A percentile compares a stretch with the other conserved stretches of the same genome.
Conservation (phyloP, 2,329 filamentous ascomycete genomes). For the Lachnellula subtilissima region DNA sequence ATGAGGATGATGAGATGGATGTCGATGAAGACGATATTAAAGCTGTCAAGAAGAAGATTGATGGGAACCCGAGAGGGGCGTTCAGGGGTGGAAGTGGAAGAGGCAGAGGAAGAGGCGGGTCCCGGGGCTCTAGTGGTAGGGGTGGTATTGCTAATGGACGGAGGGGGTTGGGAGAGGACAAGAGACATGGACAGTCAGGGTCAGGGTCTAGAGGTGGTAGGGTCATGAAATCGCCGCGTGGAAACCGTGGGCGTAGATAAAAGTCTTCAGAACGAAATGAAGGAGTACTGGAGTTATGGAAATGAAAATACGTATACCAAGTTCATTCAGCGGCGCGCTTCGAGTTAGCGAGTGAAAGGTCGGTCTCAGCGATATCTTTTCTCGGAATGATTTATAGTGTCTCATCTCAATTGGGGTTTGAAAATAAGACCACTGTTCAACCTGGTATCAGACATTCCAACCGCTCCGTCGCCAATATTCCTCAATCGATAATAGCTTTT, state of each 20-base stretch:
- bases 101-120: constrained; percentile 30
- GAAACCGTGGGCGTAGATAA: constrained; percentile 19
- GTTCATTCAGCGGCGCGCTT: too few relatives aligned
- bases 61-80: constrained; percentile 26
- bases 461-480: too few relatives aligned
- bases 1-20: constrained; percentile 48
- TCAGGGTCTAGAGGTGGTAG: constrained; percentile 19
- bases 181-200: constrained; percentile 19
- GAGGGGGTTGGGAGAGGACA: constrained; percentile 43
- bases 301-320: neutral
- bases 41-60: constrained; percentile 46
- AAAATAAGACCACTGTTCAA: too few relatives aligned
- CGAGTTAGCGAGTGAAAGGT: too few relatives aligned
- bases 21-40: constrained; percentile 45
- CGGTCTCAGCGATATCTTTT: too few relatives aligned
- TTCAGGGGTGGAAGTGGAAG: constrained; percentile 31
- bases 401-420: too few relatives aligned
- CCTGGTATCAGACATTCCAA: too few relatives aligned
- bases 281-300: neutral
- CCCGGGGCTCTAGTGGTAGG: constrained; percentile 40
- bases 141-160: constrained; percentile 44
- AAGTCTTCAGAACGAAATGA: neutral
- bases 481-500: neutral
- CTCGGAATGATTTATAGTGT: too few relatives aligned
- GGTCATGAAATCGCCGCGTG: constrained; percentile 30